Base-by-base conservation (phyloP, 2,329 filamentous ascomycete genomes). In the Hawksworthiomyces lignivorus region DNA sequence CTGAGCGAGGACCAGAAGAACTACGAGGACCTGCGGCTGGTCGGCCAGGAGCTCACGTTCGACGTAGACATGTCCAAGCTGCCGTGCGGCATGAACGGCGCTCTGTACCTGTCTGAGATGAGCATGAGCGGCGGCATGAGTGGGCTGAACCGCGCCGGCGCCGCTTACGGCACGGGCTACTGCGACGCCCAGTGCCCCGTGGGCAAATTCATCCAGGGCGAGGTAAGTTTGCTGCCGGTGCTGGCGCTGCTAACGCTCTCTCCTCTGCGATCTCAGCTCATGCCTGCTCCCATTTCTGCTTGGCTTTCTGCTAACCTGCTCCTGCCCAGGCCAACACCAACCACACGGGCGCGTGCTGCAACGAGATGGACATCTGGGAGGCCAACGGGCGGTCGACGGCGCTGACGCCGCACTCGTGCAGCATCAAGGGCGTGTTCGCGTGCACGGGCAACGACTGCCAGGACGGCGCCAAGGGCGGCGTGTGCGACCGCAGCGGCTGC, bases 1-100 rank as follows among this genome's bases (percentile, higher is more conserved):
- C 67, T 81, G 55, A 68, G 66, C 47, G 62, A 66, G 38, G 70
- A 73, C 41, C n/a, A n/a, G n/a, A 63, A 61, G 43, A 69, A 69
- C 39, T 82, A 82, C 55, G 60, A 77, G 58, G 64, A 71, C 50
- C 69, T 81, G 56, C 65, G 73, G 46, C 62, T 80, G 38, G 63
- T 72, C 39, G 71, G 71, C 60, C 62, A 72, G 52, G 78, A 82
- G 56, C 71, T 82, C 54, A 72, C 70, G 11, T 80, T 82, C 44
- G 76, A 80, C 42, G 76, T 80, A 11, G 76, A 82, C 55, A 67
- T 78, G 32, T 77, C 75, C 29, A 67, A 70, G 47, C 64, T 81
- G 20, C 70, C 72, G 32, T 82, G 79, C 53, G 79, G 79, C 46
- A 61, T 81, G 51, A 82, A 82, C 59, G 76, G 75, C 41, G 77